Evolutionary conservation across 2,329 filamentous ascomycete species (phyloP), one percentile per base, ranked within the genome.

Genomic region (Colletotrichum tofieldiae): DNA sequence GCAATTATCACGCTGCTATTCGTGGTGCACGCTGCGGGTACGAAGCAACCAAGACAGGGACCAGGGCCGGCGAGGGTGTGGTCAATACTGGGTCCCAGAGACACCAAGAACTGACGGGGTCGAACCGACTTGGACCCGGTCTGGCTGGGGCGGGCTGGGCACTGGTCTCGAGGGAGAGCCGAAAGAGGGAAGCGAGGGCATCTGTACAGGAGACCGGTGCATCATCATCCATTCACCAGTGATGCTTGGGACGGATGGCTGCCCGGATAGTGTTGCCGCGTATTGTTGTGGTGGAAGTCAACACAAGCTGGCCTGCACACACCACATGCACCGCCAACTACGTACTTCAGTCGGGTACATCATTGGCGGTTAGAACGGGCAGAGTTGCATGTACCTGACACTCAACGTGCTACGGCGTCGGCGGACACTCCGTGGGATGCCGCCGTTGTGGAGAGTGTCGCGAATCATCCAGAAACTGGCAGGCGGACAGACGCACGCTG

Each of bases 1-100:
- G 65, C 52, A 72, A 64, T 69, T 55, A 69, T 72, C 66, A 72
- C 59, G 65, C 52, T 69, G 65, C 65, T 72, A 72, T 69, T 72
- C 69, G 69, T 69, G 59, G 69, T 72, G 65, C 65, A 59, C 35
- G 41, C 65, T 72, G 69, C 59, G 69, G 69, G 66, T 72, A 72
- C 69, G 20, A 55, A 69, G 69, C 63, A 64, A 69, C 65, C 65
- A 72, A 37, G 65, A 64, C 69, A 72, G 65, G 69, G 65, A 41
- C 54, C 18, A 54, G 65, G 69, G 26, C 65, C 39, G 56, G 58
- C 26, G 41, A 62, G 49, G 64, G 56, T 67, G 49, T 62, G 56
- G 35, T 51, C 41, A 51, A 58, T 26, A 47, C 29, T 39, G 41
- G 51, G 41, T 37, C 60, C 56, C 23, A 32, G 47, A 26, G 29